phyloP scores from a whole-genome alignment of 2,329 filamentous ascomycete genomes.

The Nemania sp. region DNA sequence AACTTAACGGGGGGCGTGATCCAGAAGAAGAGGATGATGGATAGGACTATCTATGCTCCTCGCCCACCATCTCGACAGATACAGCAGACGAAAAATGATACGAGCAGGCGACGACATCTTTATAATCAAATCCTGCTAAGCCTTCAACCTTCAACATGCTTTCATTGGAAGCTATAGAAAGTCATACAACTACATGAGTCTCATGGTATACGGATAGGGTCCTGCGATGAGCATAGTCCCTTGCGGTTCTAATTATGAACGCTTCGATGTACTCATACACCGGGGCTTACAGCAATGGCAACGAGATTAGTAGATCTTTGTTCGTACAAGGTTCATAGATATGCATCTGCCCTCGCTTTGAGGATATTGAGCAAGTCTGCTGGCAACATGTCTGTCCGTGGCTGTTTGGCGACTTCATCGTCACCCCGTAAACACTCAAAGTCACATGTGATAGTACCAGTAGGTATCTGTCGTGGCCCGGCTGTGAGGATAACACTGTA shows the following conservation, averaged over 20 bases:
- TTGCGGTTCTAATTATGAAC: neutral
- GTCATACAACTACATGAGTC: neutral
- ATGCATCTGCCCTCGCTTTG: slow-evolving; percentile 48
- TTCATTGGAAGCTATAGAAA: neutral
- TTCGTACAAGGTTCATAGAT: slow-evolving; percentile 47
- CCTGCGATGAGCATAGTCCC: neutral
- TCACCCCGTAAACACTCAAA: slow-evolving; percentile 40
- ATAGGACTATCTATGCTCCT: neutral
- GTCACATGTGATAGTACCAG: slow-evolving; percentile 57
- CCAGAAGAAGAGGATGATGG: slow-evolving; percentile 20
- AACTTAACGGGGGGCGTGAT: slow-evolving; percentile 14
- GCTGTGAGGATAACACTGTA: slow-evolving; percentile 76
- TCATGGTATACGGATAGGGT: neutral
- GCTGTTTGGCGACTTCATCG: slow-evolving; percentile 21
- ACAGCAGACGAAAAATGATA: no score
- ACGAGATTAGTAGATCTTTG: neutral
- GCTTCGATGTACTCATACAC: neutral
- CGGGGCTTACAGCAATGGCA: neutral
- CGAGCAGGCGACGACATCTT: no score
- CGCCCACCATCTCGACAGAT: neutral
- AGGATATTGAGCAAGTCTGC: slow-evolving; percentile 50
- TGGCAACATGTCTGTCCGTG: slow-evolving; percentile 48
- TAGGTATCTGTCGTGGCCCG: slow-evolving; percentile 66
- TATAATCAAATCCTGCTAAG: no score
- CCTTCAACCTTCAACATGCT: neutral